Base-by-base conservation (phyloP, 768 basidiomycete species). In the Mycena filopes region DNA sequence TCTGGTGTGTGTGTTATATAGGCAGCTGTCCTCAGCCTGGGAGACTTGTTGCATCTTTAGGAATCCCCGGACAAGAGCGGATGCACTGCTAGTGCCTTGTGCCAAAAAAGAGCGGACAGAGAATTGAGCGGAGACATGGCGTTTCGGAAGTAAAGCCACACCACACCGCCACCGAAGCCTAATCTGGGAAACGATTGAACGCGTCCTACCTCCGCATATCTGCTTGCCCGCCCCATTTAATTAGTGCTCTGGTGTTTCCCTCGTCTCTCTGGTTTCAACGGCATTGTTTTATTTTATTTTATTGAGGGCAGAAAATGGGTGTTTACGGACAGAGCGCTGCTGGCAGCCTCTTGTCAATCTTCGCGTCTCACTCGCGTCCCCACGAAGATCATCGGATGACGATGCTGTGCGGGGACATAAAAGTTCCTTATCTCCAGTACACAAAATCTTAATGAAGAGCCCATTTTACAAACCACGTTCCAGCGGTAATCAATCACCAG, bases 1-100 rank as follows among this genome's bases (percentile, higher is more conserved):
- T 63, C 62, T 7, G 15, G 46, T 26, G 43, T 56, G 59, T 47
- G 55, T 48, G 55, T 63, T 67, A 63, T 29, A 66, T 66, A 66
- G 54, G 15, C 36, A 25, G 21, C 25, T 40, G 45, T 9, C 9
- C 11, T 28, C 28, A 20, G 50, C 21, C 50, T 47, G 48, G 16
- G 49, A 57, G 29, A 58, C 36, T 31, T 13, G 25, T 8, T 21
- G 36, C 62, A 63, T 63, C n/a, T 40, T 53, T 38, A 20, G 38
- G 48, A 48, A n/a, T n/a, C 18, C 11, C 18, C 26, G 43, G n/a
- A 42, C 29, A 21, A 2, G 42, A 41, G 21, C 25, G 28, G 53
- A 4, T 56, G 62, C 62, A 63, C 41, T 16, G 63, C 63, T 26
- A 50, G 38, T 26, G 28, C 38, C 41, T 60, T 31, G 28, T 41